A percentile compares a stretch with the other conserved stretches of the same genome.
These are phyloP conservation scores for Sporothrix dimorphospora DNA, from an alignment of 2,329 filamentous ascomycete species.

Conservation along the genomic window DNA sequence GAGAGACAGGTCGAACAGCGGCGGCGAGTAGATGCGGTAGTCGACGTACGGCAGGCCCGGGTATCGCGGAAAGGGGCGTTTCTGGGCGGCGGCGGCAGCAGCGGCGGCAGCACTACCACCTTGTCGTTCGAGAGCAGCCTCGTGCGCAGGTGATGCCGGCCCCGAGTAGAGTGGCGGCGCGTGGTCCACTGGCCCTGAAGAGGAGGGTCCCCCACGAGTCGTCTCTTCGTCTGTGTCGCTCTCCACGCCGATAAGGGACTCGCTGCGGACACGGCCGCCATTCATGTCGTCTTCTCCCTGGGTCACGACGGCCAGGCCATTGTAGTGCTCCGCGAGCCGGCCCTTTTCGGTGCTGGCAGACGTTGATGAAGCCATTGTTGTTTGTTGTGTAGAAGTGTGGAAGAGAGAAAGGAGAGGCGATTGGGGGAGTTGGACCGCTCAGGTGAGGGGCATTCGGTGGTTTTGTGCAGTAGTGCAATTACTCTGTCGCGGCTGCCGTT, in stretches of 20 bases:
- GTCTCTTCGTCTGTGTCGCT: constrained; percentile 20
- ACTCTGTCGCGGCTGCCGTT: neutral
- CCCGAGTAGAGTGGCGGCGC: constrained; percentile 43
- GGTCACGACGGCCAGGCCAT: constrained; percentile 3
- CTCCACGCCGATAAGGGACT: constrained; percentile 16
- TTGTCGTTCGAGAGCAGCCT: constrained; percentile 33
- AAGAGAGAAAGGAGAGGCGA: neutral
- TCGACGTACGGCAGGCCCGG: constrained; percentile 54
- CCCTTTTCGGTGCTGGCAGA: constrained; percentile 28
- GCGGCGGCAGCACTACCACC: constrained; percentile 27
- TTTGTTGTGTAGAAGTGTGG: neutral
- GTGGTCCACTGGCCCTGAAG: neutral
- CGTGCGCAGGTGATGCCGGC: constrained; percentile 34
- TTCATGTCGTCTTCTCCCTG: neutral
- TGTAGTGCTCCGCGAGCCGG: constrained; percentile 27
- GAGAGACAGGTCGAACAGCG: constrained; percentile 54
- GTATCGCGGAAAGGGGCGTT: constrained; percentile 43
- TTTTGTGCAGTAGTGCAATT: neutral
- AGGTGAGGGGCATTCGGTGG: constrained; percentile 3
- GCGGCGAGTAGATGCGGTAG: constrained; percentile 57
- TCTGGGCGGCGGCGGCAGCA: constrained; percentile 30
- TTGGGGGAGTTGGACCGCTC: neutral
- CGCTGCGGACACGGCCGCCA: constrained; percentile 12
- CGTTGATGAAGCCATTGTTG: constrained; percentile 14
- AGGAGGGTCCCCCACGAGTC: neutral